phyloP scores from a whole-genome alignment of 805 yeast species.

The Kazachstania psychrophila region DNA sequence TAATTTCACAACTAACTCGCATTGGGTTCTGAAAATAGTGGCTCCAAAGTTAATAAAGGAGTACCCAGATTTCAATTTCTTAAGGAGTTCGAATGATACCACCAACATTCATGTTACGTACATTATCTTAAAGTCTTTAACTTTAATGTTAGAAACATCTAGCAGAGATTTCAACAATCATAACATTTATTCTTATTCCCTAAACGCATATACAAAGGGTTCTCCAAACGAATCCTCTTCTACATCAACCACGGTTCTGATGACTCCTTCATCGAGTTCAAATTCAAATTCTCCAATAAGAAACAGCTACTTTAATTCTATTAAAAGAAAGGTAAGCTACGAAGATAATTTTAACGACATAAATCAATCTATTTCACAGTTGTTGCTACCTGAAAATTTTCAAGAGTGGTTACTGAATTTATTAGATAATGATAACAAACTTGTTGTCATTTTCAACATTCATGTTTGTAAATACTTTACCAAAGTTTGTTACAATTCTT shows the following conservation, averaged over 20 bases:
- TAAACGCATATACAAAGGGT: background rate
- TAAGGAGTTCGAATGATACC: no score
- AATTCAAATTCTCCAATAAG: conserved; percentile 2
- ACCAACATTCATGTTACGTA: conserved; percentile 12
- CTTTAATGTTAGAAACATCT: conserved; percentile 13
- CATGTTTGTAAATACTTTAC: conserved; percentile 27
- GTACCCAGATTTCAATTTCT: conserved; percentile 2
- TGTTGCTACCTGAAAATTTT: conserved; percentile 9
- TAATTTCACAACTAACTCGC: conserved; percentile 3
- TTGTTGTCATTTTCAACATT: conserved; percentile 9
- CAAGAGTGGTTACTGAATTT: conserved; percentile 14
- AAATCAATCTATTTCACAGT: conserved; percentile 3
- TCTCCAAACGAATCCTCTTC: conserved; percentile 8
- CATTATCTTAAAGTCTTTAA: conserved; percentile 19
- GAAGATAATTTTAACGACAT: background rate
- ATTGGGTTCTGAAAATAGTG: conserved; percentile 16
- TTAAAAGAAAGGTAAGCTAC: background rate
- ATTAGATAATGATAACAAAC: conserved; percentile 8
- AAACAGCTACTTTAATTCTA: background rate
- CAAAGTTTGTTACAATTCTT: conserved; percentile 19
- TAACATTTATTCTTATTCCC: background rate
- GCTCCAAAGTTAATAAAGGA: conserved; percentile 5
- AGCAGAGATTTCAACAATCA: conserved; percentile 4
- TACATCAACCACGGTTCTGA: conserved; percentile 1
- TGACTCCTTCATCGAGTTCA: conserved; percentile 5